Base-by-base conservation (phyloP, 83 land plant species). In the Picea engelmannii region DNA sequence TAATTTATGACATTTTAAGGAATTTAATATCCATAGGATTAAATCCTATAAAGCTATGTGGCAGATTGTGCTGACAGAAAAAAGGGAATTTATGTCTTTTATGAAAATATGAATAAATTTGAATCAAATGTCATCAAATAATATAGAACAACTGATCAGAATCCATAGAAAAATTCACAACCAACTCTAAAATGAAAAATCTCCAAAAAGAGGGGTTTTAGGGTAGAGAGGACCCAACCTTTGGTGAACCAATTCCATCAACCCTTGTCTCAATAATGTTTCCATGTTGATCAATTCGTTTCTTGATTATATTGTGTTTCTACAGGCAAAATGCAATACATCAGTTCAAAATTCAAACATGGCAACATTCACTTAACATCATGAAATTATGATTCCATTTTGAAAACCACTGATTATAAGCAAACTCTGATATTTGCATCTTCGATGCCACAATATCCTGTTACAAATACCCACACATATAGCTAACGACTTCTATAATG, bases 261-360 rank as follows among this genome's bases (percentile, higher is more conserved):
- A 79, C 89, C 80, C 89, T 91, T 16, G 87, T 84, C 83, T 91
- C 94, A 78, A 94, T 87, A 20, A 94, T 86, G 71, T 89, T 92
- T 16, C 99, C 99, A 83, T 86, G 82, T 17, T 89, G 66, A 79
- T 96, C 94, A 68, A 96, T 84, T 81, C 99, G 85, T 87, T 91
- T 96, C 89, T 96, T 96, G 69, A 90, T 83, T 78, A 96, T 93
- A 67, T 96, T 91, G 88, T 96, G 96, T 86, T 87, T 94, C 98
- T 96, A 90, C 88, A 92, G 10, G 55, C 62, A 67, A 10, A 85
- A 64, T 67, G 17, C 66, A 15, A 62, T 27, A 49, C 40, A 55
- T 35, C 10, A 79, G 60, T 55, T 78, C 55, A 44, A 44, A 44
- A 44, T 44, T 8, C 8, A 62, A 62, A 38, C 74, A 61, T n/a